Evolutionary conservation across 805 yeast species (phyloP), one percentile per base, ranked within the genome.

Genomic region (Candida namnaoensis): DNA sequence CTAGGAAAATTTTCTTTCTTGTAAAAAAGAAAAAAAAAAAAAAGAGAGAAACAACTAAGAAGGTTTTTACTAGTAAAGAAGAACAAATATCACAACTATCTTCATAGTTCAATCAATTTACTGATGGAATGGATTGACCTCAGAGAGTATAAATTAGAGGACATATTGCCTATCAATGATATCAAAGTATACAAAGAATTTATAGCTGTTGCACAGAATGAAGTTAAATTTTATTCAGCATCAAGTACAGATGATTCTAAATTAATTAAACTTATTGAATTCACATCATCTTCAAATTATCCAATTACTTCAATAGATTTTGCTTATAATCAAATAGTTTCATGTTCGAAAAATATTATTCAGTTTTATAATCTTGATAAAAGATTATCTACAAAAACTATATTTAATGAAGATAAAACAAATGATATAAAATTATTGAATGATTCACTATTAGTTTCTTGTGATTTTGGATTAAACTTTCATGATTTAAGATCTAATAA

Each of bases 401-500:
- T 30, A 6, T 30, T 12, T 4, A 30, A 30, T 30, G 14, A 30
- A 6, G n/a, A 30, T 30, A 41, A 36, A 37, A 26, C 50, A 34
- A 37, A 50, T 32, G 45, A 50, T 39, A 49, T 78, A 5, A 62
- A 66, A 45, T 49, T 76, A 14, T 52, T 78, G 34, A 61, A 64
- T 46, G 59, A 62, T 38, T 69, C 54, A 10, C 47, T 62, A 4
- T 42, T 64, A 5, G 60, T 76, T 0, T 77, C 72, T 45, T 50
- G 33, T 30, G 33, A 30, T 30, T 30, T 30, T 30, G n/a, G 13
- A 2, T 13, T 30, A 6, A 30, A 30, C n/a, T 12, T 30, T 6
- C 33, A 30, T 30, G 33, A 30, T 30, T 30, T 52, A 59, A 1
- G 71, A 65, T 27, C 47, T 74, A 32, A 19, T 7, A 40, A 41